Percentiles rank a stretch among this genome's conserved stretches.
Conservation (phyloP, 2,329 filamentous ascomycete genomes). For the Xenoacremonium recifei region DNA sequence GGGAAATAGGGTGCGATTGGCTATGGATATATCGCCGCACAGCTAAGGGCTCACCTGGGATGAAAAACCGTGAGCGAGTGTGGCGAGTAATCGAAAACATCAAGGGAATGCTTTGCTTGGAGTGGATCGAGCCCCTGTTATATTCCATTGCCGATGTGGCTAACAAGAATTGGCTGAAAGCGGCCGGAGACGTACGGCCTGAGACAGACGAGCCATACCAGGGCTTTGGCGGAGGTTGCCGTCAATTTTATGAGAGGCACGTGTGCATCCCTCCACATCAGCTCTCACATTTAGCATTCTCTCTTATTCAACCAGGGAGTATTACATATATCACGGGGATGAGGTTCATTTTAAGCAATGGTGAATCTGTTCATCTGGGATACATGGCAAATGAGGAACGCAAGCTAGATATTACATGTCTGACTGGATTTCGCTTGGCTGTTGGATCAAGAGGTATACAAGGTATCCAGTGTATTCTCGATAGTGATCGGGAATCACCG, state of each 20-base stretch:
- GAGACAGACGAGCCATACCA: constrained; percentile 1
- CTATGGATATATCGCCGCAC: constrained; percentile 10
- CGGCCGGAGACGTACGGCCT: constrained; percentile 6
- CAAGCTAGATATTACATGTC: constrained; percentile 2
- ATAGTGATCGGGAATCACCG: constrained; percentile 5
- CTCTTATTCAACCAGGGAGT: constrained; percentile 6
- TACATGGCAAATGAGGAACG: constrained; percentile 9
- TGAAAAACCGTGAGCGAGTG: constrained; percentile 11
- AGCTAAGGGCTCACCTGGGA: constrained; percentile 5
- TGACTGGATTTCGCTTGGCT: constrained; percentile 8
- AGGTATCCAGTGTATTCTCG: constrained; percentile 10
- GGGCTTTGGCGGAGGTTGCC: constrained; percentile 7
- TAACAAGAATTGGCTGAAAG: constrained; percentile 4
- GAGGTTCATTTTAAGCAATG: constrained; percentile 1
- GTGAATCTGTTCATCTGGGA: constrained; percentile 6
- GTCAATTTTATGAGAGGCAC: constrained; percentile 6
- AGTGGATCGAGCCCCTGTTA: constrained; percentile 8
- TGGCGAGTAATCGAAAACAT: constrained; percentile 8
- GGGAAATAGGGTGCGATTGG: constrained; percentile 6
- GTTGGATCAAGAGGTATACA: constrained; percentile 12
- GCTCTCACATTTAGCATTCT: constrained; percentile 10
- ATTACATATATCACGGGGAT: constrained; percentile 9
- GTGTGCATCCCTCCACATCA: constrained; percentile 3
- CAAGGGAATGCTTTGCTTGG: constrained; percentile 7
- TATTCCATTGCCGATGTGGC: constrained; percentile 1